Evolutionary conservation across 495 filamentous ascomycete genomes (phyloP).

Genomic region (Neurospora sp.): DNA sequence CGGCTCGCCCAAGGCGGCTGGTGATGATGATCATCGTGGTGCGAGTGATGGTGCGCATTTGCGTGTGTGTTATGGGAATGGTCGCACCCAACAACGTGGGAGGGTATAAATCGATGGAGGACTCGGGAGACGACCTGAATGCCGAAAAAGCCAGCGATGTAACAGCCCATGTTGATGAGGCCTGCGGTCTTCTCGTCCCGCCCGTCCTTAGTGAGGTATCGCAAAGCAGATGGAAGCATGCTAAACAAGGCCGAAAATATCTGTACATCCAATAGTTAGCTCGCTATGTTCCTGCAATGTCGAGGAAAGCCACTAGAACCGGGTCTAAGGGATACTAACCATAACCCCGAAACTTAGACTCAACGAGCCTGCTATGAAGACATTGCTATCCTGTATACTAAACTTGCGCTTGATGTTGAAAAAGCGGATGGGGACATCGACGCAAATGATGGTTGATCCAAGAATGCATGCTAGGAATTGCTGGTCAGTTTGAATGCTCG

Average conservation of each 20-base stretch:
- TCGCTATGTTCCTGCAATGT: conserved; percentile 5
- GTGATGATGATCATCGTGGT: conserved; percentile 19
- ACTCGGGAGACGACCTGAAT: conserved; percentile 73
- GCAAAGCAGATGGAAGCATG: conserved; percentile 80
- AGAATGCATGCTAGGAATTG: conserved; percentile 58
- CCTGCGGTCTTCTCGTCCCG: conserved; percentile 56
- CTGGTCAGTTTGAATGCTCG: neutral
- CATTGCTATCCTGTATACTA: conserved; percentile 78
- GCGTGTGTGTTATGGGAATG: conserved; percentile 58
- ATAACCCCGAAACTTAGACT: conserved; percentile 97
- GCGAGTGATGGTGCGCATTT: conserved; percentile 22
- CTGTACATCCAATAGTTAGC: conserved; percentile 34
- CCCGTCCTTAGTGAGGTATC: conserved; percentile 59
- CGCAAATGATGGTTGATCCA: conserved; percentile 76
- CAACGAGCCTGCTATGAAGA: conserved; percentile 77
- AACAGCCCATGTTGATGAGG: conserved; percentile 65
- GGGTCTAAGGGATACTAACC: conserved; percentile 42
- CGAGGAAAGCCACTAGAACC: neutral
- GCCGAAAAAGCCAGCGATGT: conserved; percentile 70
- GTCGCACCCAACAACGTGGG: conserved; percentile 89
- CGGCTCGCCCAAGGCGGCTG: conserved; percentile 9
- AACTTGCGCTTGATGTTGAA: conserved; percentile 67
- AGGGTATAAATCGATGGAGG: conserved; percentile 76
- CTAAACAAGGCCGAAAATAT: conserved; percentile 89
- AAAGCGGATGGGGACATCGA: conserved; percentile 64